Percentiles rank a stretch among this genome's conserved stretches.
These are phyloP conservation scores for Hylodesmum podocarpum DNA, from an alignment of 306 rosid genomes.

Conservation along the genomic window DNA sequence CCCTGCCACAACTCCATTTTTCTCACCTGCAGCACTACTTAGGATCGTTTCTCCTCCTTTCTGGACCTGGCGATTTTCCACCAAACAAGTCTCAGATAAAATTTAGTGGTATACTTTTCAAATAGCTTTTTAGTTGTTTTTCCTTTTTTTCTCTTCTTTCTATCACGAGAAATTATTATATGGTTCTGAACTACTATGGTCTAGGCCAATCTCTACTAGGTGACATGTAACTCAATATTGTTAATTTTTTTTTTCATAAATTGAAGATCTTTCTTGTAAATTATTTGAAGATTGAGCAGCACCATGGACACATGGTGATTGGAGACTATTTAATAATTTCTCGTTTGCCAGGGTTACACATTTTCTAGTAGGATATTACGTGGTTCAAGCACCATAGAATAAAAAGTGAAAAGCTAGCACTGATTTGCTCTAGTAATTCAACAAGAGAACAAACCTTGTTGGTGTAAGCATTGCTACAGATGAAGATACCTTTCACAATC, in stretches of 20 bases:
- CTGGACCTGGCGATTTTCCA: slow-evolving; percentile 56
- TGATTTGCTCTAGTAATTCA: not conserved
- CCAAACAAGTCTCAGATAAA: not conserved
- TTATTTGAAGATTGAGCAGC: too few species aligned
- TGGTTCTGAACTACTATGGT: too few species aligned
- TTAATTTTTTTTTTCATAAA: too few species aligned
- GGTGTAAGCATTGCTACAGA: slow-evolving; percentile 85
- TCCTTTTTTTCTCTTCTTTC: not conserved
- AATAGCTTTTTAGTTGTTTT: not conserved
- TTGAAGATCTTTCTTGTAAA: too few species aligned
- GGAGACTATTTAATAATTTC: too few species aligned
- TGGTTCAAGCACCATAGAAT: not conserved
- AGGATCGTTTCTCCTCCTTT: slow-evolving; percentile 89
- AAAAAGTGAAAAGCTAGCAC: slow-evolving; percentile 12
- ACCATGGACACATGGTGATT: too few species aligned
- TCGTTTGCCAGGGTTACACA: not conserved
- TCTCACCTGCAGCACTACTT: slow-evolving; percentile 33
- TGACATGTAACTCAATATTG: too few species aligned
- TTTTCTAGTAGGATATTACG: not conserved
- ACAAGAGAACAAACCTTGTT: slow-evolving; percentile 61
- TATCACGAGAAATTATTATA: too few species aligned
- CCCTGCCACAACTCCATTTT: slow-evolving; percentile 32
- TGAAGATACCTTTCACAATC: slow-evolving; percentile 88
- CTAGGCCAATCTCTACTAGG: too few species aligned
- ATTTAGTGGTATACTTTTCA: not conserved